Base-by-base conservation (phyloP, 2,329 filamentous ascomycete species). In the Apiospora saccharicola region DNA sequence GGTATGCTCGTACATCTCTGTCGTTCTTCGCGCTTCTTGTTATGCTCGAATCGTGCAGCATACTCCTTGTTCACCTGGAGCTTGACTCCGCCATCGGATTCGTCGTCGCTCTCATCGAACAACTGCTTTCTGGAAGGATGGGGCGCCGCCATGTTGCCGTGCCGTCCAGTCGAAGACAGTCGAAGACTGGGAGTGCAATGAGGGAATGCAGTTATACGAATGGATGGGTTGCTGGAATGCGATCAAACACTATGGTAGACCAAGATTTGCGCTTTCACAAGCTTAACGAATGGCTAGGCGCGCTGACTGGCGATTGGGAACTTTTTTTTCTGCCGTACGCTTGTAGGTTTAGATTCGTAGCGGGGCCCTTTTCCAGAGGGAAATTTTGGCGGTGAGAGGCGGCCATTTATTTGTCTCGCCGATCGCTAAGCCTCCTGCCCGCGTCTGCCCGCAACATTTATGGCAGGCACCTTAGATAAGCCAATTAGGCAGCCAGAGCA, bases 21-120 rank as follows among this genome's bases (percentile, higher is more conserved):
- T 75, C 91, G 85, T 81, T 99, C 96, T 80, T 97, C 95, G 72
- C 96, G 90, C 85, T 98, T 98, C 86, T 98, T 98, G 85, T 99
- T 99, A 84, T 98, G 89, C 82, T 99, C 96, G 78, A 98, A 98
- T 53, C 94, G 89, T 76, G 90, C 90, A 61, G 96, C 96, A 82
- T 92, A 99, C 70, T 97, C 94, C 81, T 95, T 87, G 82, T 99
- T 98, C 83, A 99, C 92, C 81, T 93, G 95, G 81, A 98, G 89
- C 43, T 82, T 81, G 49, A 81, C 76, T 41, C 84, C 84, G 75
- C 85, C 82, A 67, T 85, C 84, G 14, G 83, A 83, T 70, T 87
- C 85, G 22, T 85, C 86, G 71, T 87, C 86, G 78, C 85, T 87
- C 73, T 90, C 89, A 75, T 90, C 89, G 68, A 92, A 86, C 44